Base-by-base conservation (phyloP, 495 filamentous ascomycete species). In the Annulohypoxylon bovei region DNA sequence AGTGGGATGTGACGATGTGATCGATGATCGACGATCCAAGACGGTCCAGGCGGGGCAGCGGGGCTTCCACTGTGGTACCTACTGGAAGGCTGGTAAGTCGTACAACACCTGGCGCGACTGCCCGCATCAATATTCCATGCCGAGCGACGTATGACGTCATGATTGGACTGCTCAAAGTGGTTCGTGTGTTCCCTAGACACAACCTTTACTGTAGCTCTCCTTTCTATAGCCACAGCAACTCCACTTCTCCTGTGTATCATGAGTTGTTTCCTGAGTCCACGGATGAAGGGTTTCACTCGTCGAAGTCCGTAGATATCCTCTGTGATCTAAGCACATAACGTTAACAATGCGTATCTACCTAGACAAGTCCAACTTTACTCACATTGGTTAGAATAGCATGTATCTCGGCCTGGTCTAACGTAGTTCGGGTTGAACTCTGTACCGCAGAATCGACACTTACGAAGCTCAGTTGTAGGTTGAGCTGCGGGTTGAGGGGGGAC, bases 161-260 rank as follows among this genome's bases (percentile, higher is more conserved):
- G 46, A 50, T 23, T 47, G 12, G 23, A 28, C 16, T 27, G 23
- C 46, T 30, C 22, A 46, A 35, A 9, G 11, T 18, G 18, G n/a
- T 18, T 46, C 16, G 28, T 60, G 56, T 46, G 28, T 14, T 20
- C 56, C 56, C 27, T 60, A 46, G 5, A 7, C 39, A n/a, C 56
- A 60, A 32, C 54, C 54, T 0, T 32, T 18, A 39, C 54, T 40
- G 20, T 23, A 14, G 11, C 55, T 59, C 18, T 59, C 37, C 11
- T 44, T 59, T 5, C 20, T 44, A 2, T 9, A 18, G 2, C 6
- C 11, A n/a, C 55, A 59, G 25, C 55, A 59, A 2, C 22, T 44
- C 55, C 55, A 59, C 12, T 59, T 59, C 33, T 42, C 23, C 4
- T n/a, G 28, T 1, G 25, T 39, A n/a, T 46, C 1, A 11, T 42